Conservation (phyloP, 2,329 filamentous ascomycete genomes). For the Colletotrichum sansevieriae region DNA sequence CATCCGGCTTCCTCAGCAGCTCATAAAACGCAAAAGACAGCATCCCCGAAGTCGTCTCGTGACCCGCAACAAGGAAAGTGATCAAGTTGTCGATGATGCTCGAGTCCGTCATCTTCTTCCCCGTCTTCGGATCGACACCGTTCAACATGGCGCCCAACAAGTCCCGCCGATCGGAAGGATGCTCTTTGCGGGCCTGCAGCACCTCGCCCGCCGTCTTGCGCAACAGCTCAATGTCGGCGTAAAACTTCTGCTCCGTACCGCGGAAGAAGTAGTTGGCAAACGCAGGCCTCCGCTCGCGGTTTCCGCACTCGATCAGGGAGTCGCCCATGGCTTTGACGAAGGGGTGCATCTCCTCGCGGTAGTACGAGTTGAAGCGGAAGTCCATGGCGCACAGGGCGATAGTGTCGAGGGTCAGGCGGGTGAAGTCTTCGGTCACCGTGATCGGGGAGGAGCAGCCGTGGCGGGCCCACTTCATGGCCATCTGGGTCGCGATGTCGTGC, state of each 20-base stretch:
- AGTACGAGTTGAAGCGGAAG: constrained; percentile 73
- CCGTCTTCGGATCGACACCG: constrained; percentile 73
- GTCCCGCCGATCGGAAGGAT: constrained; percentile 67
- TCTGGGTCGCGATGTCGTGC: constrained; percentile 64
- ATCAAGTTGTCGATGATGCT: constrained; percentile 76
- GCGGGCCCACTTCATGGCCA: constrained; percentile 68
- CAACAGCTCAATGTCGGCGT: constrained; percentile 64
- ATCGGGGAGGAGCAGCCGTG: constrained; percentile 59
- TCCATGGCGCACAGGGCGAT: constrained; percentile 71
- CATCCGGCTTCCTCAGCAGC: constrained; percentile 72
- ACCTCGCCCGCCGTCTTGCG: constrained; percentile 68
- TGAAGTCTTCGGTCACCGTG: constrained; percentile 69
- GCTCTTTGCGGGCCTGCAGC: constrained; percentile 67
- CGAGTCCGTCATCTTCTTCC: constrained; percentile 68
- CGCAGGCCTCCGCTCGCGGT: constrained; percentile 59
- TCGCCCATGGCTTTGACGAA: constrained; percentile 70
- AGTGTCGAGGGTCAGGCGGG: constrained; percentile 72
- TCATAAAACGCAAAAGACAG: constrained; percentile 76
- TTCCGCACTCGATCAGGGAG: constrained; percentile 68
- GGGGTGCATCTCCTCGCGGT: constrained; percentile 55
- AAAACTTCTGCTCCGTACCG: constrained; percentile 58
- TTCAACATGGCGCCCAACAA: constrained; percentile 76
- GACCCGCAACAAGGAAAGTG: constrained; percentile 76
- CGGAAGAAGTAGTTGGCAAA: constrained; percentile 62
- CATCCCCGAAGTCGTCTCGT: constrained; percentile 78